Evolutionary conservation across 2,329 filamentous ascomycete genomes (phyloP), one percentile per base, ranked within the genome.

Genomic region (Colletotrichum abscissum): DNA sequence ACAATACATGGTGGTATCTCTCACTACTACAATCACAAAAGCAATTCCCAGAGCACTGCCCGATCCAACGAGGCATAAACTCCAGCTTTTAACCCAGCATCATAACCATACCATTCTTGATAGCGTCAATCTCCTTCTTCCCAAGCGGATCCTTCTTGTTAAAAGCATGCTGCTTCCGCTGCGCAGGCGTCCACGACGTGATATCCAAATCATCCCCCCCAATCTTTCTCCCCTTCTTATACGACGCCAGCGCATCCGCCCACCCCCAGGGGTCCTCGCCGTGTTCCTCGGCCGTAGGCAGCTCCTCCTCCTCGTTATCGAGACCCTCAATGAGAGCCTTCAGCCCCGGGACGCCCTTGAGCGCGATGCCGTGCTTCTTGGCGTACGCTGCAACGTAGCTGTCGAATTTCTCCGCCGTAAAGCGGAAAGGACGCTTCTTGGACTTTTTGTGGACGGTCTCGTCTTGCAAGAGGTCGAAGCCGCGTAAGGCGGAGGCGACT

Each of bases 121-220:
- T 72, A 1, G 78, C 79, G 8, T 81, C 76, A 1, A 84, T 75
- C 19, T 79, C 77, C 19, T 78, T 74, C 76, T 77, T 79, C 2
- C 60, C 38, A 4, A 86, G 56, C 3, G 83, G 82, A 59, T 86
- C 84, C 72, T 82, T 84, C 1, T 78, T 75, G 5, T 77, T 38
- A 52, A 81, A 85, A 19, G 69, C 74, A 3, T 69, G 57, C 22
- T 42, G 62, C 76, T 82, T 84, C 49, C 84, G 80, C 60, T 83
- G 76, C 1, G 77, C 76, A 24, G 75, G 74, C n/a, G 76, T 73
- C 79, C 78, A 81, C 1, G 81, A 79, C 11, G 82, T 81, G 60
- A 84, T 78, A 69, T 85, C 84, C 4, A 81, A 74, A 0, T 35
- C 22, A 66, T 86, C 84, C 0, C 84, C 84, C 4, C 84, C 84